phyloP scores from a whole-genome alignment of 2,329 filamentous ascomycete species.

The Penicillium oxalicum region DNA sequence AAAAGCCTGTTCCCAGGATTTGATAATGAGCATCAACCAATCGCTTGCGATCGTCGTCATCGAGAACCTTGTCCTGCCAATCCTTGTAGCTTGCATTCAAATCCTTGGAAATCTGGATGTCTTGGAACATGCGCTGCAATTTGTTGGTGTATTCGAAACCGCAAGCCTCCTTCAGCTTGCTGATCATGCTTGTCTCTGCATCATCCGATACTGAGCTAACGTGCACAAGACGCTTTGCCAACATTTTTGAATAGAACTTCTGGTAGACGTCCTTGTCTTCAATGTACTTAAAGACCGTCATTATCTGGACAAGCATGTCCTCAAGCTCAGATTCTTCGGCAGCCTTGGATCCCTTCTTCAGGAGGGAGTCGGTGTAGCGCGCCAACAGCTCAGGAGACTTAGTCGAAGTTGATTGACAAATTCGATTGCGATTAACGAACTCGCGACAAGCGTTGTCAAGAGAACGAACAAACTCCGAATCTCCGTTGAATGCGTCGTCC shows the following conservation, averaged over 20 bases:
- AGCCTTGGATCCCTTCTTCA: slow-evolving; percentile 85
- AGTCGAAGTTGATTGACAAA: slow-evolving; percentile 88
- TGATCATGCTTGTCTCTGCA: slow-evolving; percentile 98
- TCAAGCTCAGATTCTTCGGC: slow-evolving; percentile 93
- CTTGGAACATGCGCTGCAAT: slow-evolving; percentile 98
- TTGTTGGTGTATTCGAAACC: slow-evolving; percentile 99
- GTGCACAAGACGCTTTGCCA: slow-evolving; percentile 90
- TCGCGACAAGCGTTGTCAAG: slow-evolving; percentile 95
- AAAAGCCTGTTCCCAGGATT: slow-evolving; percentile 92
- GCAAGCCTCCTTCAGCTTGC: slow-evolving; percentile 96
- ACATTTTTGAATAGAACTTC: slow-evolving; percentile 96
- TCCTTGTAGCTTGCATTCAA: slow-evolving; percentile 85
- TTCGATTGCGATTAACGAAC: slow-evolving; percentile 95
- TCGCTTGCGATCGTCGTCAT: slow-evolving; percentile 59
- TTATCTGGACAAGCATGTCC: slow-evolving; percentile 80
- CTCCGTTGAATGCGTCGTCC: slow-evolving; percentile 85
- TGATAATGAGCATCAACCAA: slow-evolving; percentile 83
- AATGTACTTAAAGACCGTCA: slow-evolving; percentile 99
- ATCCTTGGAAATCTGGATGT: slow-evolving; percentile 98
- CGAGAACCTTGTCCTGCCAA: slow-evolving; percentile 61
- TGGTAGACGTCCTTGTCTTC: slow-evolving; percentile 99
- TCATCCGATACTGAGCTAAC: slow-evolving; percentile 94
- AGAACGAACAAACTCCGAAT: slow-evolving; percentile 93
- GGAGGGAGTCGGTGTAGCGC: slow-evolving; percentile 86
- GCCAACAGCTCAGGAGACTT: slow-evolving; percentile 91